Evolutionary conservation across 208 protist genomes (phyloP).

Genomic region (Trypanosomatidae sp.): DNA sequence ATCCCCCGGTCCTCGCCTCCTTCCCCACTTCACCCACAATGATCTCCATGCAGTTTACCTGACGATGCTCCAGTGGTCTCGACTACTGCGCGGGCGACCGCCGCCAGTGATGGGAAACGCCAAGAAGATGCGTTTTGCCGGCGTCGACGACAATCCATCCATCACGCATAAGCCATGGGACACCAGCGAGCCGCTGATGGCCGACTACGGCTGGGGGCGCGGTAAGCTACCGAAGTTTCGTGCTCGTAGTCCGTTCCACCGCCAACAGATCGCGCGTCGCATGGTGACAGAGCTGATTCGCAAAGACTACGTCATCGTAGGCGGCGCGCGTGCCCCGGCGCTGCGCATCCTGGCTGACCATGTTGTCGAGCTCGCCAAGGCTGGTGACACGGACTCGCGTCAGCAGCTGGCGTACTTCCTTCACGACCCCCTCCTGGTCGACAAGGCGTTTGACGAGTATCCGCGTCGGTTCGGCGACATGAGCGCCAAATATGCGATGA

Average conservation of each 20-base stretch:
- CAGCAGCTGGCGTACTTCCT: conserved; percentile 91
- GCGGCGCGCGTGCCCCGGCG: conserved; percentile 78
- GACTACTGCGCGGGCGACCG: conserved; percentile 35
- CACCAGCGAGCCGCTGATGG: conserved; percentile 77
- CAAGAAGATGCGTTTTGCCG: conserved; percentile 69
- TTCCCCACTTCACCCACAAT: not conserved
- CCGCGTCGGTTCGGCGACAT: conserved; percentile 84
- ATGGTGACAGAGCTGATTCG: conserved; percentile 92
- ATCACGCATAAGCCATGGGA: conserved; percentile 73
- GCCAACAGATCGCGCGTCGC: conserved; percentile 83
- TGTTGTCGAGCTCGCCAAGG: conserved; percentile 88
- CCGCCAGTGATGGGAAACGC: conserved; percentile 69
- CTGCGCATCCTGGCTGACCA: conserved; percentile 88
- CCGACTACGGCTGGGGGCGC: conserved; percentile 82
- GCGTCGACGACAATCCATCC: conserved; percentile 87
- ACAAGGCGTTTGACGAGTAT: conserved; percentile 93
- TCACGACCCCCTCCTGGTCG: conserved; percentile 88
- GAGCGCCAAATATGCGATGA: conserved; percentile 86
- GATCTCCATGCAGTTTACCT: not conserved
- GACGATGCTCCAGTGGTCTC: conserved; percentile 43
- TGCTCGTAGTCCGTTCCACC: conserved; percentile 81
- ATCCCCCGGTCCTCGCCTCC: not conserved
- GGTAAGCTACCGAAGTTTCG: conserved; percentile 85
- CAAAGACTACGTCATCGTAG: conserved; percentile 90
- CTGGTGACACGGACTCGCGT: conserved; percentile 85